phyloP scores from a whole-genome alignment of 2,329 filamentous ascomycete species.

The Rhytidhysteron rufulum region DNA sequence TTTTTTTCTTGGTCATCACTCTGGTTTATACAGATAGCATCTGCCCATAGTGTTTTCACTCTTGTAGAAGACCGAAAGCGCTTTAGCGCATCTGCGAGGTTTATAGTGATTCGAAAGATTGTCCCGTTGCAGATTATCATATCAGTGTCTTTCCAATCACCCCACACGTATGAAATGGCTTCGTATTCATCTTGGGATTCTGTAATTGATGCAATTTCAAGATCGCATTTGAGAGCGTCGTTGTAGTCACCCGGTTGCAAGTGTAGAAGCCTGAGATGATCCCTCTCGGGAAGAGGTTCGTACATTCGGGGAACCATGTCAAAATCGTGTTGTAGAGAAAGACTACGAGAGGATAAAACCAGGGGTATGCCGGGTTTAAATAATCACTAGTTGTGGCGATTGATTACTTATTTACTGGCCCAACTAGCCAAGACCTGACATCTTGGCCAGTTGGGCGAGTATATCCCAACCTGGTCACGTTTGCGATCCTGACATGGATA shows the following conservation, averaged over 20 bases:
- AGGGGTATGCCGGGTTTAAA: too few relatives aligned
- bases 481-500: too few relatives aligned
- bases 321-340: too few relatives aligned
- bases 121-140: slow-evolving; percentile 12
- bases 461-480: too few relatives aligned
- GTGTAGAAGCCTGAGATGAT: neutral
- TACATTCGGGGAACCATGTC: too few relatives aligned
- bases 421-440: too few relatives aligned
- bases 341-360: too few relatives aligned
- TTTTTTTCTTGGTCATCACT: slow-evolving; percentile 14
- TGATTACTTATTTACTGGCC: too few relatives aligned
- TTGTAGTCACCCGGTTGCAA: neutral
- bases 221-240: neutral
- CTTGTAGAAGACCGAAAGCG: slow-evolving; percentile 12
- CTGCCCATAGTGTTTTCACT: slow-evolving; percentile 14
- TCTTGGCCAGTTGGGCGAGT: too few relatives aligned
- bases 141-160: slow-evolving; percentile 9
- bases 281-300: too few relatives aligned
- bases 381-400: too few relatives aligned
- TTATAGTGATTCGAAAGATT: slow-evolving; percentile 11
- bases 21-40: slow-evolving; percentile 13
- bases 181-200: slow-evolving; percentile 10
- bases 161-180: slow-evolving; percentile 23
- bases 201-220: neutral
- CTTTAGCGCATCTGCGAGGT: slow-evolving; percentile 13